A percentile compares a stretch with the other conserved stretches of the same genome.
phyloP scores from a whole-genome alignment of 768 basidiomycete genomes.

The Cantharellus cinnabarinus region DNA sequence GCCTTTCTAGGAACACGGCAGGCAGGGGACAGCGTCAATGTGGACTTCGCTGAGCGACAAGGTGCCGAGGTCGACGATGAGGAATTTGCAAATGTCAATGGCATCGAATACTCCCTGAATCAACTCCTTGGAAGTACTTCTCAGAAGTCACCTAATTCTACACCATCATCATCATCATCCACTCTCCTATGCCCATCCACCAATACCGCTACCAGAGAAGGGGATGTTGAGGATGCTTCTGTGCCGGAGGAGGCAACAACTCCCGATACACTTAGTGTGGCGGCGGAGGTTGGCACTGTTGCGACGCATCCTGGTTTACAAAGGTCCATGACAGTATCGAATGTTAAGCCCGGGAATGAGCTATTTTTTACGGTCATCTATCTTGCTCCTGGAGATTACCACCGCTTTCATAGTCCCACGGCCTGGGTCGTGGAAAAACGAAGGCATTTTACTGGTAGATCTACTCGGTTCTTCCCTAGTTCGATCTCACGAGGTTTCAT shows the following conservation, averaged over 20 bases:
- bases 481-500: not conserved
- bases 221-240: slow-evolving; percentile 10
- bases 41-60: slow-evolving; percentile 29
- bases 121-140: slow-evolving; percentile 49
- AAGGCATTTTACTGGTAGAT: slow-evolving; percentile 79
- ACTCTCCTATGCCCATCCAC: not conserved
- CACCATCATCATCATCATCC: not conserved
- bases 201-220: slow-evolving; percentile 1
- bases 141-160: not conserved
- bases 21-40: slow-evolving; percentile 8
- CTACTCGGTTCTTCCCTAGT: not conserved
- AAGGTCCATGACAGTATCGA: slow-evolving; percentile 23
- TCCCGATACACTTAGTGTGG: slow-evolving; percentile 31
- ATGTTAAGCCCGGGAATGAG: slow-evolving; percentile 52
- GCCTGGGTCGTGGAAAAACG: slow-evolving; percentile 95
- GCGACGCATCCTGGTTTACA: slow-evolving; percentile 5
- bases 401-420: slow-evolving; percentile 89
- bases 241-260: not conserved
- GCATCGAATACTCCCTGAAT: slow-evolving; percentile 86
- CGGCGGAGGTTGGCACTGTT: slow-evolving; percentile 41
- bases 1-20: slow-evolving; percentile 49
- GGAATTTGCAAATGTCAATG: slow-evolving; percentile 92
- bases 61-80: slow-evolving; percentile 55
- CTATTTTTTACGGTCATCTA: slow-evolving; percentile 92
- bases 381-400: slow-evolving; percentile 95